A percentile compares a stretch with the other conserved stretches of the same genome.
Evolutionary conservation across 2,329 filamentous ascomycete genomes (phyloP).

Genomic region (Huntiella bhutanensis): DNA sequence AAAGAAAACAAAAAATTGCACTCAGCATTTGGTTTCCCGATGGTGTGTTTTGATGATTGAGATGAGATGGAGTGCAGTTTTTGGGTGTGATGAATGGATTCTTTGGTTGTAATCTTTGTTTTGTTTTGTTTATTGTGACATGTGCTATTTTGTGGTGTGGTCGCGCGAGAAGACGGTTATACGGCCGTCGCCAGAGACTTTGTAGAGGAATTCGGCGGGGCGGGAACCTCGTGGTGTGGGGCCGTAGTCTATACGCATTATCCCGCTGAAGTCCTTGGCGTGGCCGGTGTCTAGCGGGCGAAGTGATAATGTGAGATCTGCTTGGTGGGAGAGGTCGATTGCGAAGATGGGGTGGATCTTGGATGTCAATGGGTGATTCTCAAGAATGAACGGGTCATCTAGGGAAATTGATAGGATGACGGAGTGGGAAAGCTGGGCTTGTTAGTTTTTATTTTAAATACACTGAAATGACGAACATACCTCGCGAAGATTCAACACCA

Average conservation of each 20-base stretch:
- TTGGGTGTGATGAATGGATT: background rate
- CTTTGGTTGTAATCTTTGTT: background rate
- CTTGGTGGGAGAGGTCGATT: constrained; percentile 54
- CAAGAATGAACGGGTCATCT: constrained; percentile 49
- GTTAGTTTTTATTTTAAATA: background rate
- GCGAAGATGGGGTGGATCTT: constrained; percentile 52
- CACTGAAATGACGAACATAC: constrained; percentile 25
- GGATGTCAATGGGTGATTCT: constrained; percentile 45
- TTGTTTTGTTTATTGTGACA: background rate
- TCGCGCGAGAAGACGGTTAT: constrained; percentile 52
- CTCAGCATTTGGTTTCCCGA: constrained; percentile 4
- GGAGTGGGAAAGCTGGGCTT: constrained; percentile 38
- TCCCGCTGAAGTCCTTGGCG: constrained; percentile 81
- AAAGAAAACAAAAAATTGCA: constrained; percentile 13
- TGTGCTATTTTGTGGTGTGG: too few relatives aligned
- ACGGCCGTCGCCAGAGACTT: constrained; percentile 57
- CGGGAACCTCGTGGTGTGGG: too few relatives aligned
- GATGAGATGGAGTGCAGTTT: background rate
- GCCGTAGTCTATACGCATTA: constrained; percentile 39
- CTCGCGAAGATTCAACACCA: constrained; percentile 41
- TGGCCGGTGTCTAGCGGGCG: constrained; percentile 67
- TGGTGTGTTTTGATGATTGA: background rate
- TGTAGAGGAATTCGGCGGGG: constrained; percentile 36
- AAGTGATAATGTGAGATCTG: constrained; percentile 50
- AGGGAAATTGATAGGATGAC: constrained; percentile 51